Evolutionary conservation across 352 stramenopile genomes (phyloP).

Genomic region (Pythium phragmitis): DNA sequence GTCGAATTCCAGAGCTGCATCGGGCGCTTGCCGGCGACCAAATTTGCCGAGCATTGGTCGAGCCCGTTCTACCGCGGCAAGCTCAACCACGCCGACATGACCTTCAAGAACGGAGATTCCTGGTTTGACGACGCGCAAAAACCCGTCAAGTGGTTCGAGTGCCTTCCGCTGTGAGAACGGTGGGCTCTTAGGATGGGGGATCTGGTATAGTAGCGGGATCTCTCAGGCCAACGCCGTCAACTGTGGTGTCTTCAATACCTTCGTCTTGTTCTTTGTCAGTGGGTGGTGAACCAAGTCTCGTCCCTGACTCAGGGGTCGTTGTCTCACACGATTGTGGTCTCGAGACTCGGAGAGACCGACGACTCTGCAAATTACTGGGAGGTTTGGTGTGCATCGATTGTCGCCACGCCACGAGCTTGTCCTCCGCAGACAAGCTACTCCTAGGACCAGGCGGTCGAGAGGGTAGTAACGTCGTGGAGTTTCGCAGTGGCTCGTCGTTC

Average conservation of each 20-base stretch:
- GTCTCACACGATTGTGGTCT: not conserved
- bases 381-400: slow-evolving; percentile 6
- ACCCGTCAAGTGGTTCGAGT: slow-evolving; percentile 65
- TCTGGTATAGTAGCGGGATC: too few relatives aligned
- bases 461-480: not conserved
- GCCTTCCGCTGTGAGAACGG: slow-evolving; percentile 17
- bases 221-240: not conserved
- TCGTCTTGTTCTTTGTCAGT: not conserved
- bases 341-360: not conserved
- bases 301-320: not conserved
- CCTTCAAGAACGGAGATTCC: slow-evolving; percentile 57
- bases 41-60: slow-evolving; percentile 35
- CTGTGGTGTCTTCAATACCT: not conserved
- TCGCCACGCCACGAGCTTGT: slow-evolving; percentile 9
- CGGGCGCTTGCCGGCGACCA: slow-evolving; percentile 32
- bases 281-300: not conserved
- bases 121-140: slow-evolving; percentile 50
- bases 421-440: not conserved
- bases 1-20: slow-evolving; percentile 64
- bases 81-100: slow-evolving; percentile 58
- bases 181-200: too few relatives aligned
- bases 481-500: not conserved
- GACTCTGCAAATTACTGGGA: not conserved
- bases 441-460: not conserved
- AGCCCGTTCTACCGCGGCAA: slow-evolving; percentile 54